Evolutionary conservation across 768 basidiomycete species (phyloP), one percentile per base, ranked within the genome.

Genomic region (Mycena belliarum): DNA sequence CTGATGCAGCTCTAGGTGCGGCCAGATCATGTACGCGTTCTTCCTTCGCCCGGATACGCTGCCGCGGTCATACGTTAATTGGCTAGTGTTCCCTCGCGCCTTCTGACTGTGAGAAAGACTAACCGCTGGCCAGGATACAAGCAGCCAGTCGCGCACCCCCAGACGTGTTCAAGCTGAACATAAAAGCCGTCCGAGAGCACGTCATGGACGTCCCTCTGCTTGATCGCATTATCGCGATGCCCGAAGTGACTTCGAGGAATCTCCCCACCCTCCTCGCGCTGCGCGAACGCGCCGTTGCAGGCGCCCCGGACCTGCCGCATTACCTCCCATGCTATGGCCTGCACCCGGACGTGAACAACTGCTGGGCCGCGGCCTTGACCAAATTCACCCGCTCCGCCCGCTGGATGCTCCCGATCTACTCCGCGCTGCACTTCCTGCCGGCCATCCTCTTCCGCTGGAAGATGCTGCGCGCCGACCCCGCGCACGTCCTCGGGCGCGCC

Each of bases 381-480:
- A 86, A 93, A 26, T 90, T 95, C 72, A 80, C 88, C 63, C 76
- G 82, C 18, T 94, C 97, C 7, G 90, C 88, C 70, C 84, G 82
- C 73, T 95, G 83, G 89, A 93, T 91, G 74, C 70, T 89, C 42
- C 89, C 86, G 4, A 83, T 88, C 38, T 98, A 98, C 65, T 88
- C 91, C 21, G 94, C 93, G 0, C 73, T 98, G 29, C 96, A 98
- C 70, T 82, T 97, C 57, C 83, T 97, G 26, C 95, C 96, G 1
- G 80, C 88, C 45, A 74, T 98, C 12, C 75, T 97, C 6, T 93
- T 98, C 72, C 91, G 92, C 65, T 78, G 88, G 37, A 78, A 80
- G 24, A 72, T 76, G 0, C 90, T 96, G 69, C 66, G 80, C 47
- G 76, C 81, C 41, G 82, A 87, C 64, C 95, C 95, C 0, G 70